Base-by-base conservation (phyloP, 306 rosid genomes). In the Argentina anserina region DNA sequence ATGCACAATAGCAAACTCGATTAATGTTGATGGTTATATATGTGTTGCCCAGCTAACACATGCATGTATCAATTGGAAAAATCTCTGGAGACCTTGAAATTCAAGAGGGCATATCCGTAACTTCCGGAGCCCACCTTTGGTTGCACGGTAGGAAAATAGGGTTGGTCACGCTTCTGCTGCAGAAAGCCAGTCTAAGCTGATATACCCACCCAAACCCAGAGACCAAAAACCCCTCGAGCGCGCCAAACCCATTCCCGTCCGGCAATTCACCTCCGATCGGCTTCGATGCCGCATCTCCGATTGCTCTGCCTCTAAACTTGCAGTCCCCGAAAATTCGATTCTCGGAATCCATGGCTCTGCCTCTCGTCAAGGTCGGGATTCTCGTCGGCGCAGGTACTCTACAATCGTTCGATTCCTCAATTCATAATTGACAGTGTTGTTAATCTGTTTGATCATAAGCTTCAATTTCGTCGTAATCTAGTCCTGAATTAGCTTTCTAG, bases 351-450 rank as follows among this genome's bases (percentile, higher is more conserved):
- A 94, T 94, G 98, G 87, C 95, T 84, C 83, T 94, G 42, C 55
- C 97, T 59, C 76, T 91, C 41, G 97, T 88, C 66, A 95, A 84
- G 89, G 81, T 95, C 58, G 80, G 90, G 82, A 84, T 95, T 81
- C 86, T 95, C 79, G 69, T 95, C 15, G 97, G 99, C 40, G 99
- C 99, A 85, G 99, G 99, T 95, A n/a, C 59, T 68, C 52, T 69
- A 17, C 83, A 68, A 34, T 67, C 46, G 28, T 74, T 28, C 18
- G 1, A 33, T 20, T 12, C 34, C 18, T 26, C 26, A 23, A 41
- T 75, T 71, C 29, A 25, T 20, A 28, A 45, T 20, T 74, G 17
- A 46, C 49, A 34, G 23, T 17, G 7, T 18, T n/a, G n/a, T n/a
- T n/a, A n/a, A n/a, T 33, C 36, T 33, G 5, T 33, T 33, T 33